These are phyloP conservation scores for Globisporangium takayamanum DNA, from an alignment of 352 stramenopile genomes.

Conservation along the genomic window DNA sequence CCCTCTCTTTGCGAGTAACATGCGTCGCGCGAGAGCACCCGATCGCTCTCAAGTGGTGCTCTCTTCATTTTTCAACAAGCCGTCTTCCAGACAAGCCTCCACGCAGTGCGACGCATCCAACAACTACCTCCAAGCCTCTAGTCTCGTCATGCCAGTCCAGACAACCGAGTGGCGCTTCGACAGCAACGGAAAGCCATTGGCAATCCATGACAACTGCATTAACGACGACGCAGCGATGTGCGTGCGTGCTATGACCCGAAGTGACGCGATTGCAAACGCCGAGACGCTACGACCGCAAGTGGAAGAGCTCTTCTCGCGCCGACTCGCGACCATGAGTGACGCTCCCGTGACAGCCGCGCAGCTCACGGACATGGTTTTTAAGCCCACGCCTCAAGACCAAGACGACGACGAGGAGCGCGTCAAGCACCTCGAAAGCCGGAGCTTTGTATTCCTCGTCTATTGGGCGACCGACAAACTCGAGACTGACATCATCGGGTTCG, in stretches of 20 bases:
- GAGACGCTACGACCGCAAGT: not conserved
- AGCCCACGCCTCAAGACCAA: not conserved
- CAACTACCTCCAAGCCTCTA: too few relatives aligned
- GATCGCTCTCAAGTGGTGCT: too few relatives aligned
- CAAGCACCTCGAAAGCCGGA: not conserved
- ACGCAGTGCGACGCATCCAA: too few relatives aligned
- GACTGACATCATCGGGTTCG: not conserved
- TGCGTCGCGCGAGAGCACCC: too few relatives aligned
- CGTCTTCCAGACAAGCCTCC: too few relatives aligned
- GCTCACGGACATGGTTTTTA: not conserved
- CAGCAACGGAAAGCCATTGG: not conserved
- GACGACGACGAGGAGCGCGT: not conserved
- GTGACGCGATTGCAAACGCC: not conserved
- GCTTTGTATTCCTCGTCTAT: not conserved
- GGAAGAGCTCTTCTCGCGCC: not conserved
- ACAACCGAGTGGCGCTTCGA: slow-evolving; percentile 5
- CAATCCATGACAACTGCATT: not conserved
- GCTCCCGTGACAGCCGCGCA: not conserved
- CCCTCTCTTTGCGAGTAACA: too few relatives aligned
- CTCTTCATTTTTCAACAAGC: too few relatives aligned
- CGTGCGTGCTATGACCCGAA: not conserved
- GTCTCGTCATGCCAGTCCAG: too few relatives aligned
- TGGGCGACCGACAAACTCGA: not conserved
- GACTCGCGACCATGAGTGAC: not conserved
- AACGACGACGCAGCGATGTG: not conserved